These are phyloP conservation scores for Lactarius indigo DNA, from an alignment of 768 basidiomycete species.

Conservation along the genomic window DNA sequence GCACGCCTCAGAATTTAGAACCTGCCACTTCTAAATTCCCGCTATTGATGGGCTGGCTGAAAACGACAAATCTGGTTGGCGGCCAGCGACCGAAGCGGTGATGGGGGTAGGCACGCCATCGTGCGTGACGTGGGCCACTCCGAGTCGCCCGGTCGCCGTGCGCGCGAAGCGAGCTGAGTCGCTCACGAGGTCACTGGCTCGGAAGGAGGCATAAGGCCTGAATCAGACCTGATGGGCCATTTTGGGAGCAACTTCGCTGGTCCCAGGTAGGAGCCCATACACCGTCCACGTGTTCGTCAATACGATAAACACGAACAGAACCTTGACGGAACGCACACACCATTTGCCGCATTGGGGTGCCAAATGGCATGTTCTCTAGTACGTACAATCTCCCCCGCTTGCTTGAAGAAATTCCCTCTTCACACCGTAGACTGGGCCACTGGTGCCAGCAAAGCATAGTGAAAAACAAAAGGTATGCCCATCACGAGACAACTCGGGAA, in stretches of 20 bases:
- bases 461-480: not conserved
- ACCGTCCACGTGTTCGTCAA: not conserved
- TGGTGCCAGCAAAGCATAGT: not conserved
- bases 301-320: not conserved
- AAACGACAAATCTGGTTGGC: not conserved
- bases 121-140: not conserved
- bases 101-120: not conserved
- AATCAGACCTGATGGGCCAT: not conserved
- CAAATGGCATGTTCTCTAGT: not conserved
- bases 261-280: not conserved
- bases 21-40: not conserved
- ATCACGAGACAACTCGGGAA: not conserved
- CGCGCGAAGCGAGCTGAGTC: not conserved
- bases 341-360: not conserved
- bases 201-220: not conserved
- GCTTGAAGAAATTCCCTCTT: not conserved
- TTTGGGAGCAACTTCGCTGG: not conserved
- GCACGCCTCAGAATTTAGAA: not conserved
- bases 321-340: not conserved
- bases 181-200: not conserved
- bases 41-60: not conserved
- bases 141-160: not conserved
- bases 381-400: not conserved
- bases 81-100: not conserved
- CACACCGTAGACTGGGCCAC: not conserved